Evolutionary conservation across 257 asterid genomes (phyloP).

Genomic region (Leonotis leonurus): DNA sequence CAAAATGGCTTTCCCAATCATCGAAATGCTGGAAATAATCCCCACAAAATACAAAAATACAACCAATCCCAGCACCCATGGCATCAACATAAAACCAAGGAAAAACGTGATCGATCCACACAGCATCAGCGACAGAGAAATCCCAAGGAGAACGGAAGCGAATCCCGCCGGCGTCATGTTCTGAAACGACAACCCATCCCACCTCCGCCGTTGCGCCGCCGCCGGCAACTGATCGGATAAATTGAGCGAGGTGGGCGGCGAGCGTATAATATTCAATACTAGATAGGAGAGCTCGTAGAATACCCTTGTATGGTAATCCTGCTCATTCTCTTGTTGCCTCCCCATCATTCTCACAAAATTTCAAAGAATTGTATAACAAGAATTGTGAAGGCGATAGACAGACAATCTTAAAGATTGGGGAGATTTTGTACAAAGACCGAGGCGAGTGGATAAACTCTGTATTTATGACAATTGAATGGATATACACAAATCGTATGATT

Average conservation of each 20-base stretch:
- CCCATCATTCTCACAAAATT: conserved; percentile 23
- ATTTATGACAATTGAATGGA: conserved; percentile 9
- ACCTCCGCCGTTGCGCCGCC: conserved; percentile 9
- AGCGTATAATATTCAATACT: conserved; percentile 33
- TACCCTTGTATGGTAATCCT: conserved; percentile 31
- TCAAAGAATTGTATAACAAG: neutral
- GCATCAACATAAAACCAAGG: conserved; percentile 87
- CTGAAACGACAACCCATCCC: conserved; percentile 28
- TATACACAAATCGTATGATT: conserved; percentile 3
- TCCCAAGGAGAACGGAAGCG: conserved; percentile 67
- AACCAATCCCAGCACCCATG: conserved; percentile 90
- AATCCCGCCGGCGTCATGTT: conserved; percentile 74
- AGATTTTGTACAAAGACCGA: conserved; percentile 27
- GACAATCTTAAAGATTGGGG: conserved; percentile 1
- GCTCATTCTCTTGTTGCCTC: conserved; percentile 24
- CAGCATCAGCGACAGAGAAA: conserved; percentile 65
- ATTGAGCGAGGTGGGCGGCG: conserved; percentile 31
- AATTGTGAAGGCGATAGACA: neutral
- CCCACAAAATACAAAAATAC: conserved; percentile 66
- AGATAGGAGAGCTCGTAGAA: conserved; percentile 38
- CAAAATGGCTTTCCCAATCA: conserved; percentile 67
- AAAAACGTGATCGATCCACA: conserved; percentile 89
- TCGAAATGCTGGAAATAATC: conserved; percentile 67
- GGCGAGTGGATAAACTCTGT: conserved; percentile 45
- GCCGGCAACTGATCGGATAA: conserved; percentile 20